Evolutionary conservation across 331 rosid genomes (phyloP), one percentile per base, ranked within the genome.

Genomic region (Cydonia oblonga): DNA sequence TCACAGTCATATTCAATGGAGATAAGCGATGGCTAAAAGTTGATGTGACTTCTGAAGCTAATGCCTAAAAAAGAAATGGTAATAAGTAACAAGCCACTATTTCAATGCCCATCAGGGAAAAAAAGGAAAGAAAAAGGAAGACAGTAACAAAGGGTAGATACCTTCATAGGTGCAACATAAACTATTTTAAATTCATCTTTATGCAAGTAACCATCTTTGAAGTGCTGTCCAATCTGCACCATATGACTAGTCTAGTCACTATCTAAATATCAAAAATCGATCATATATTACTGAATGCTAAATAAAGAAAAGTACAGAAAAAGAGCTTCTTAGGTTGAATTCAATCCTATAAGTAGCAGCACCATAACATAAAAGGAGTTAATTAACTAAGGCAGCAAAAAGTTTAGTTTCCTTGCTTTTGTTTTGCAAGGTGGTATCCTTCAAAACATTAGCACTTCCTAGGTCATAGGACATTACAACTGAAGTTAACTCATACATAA

Each of bases 81-180:
- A 49, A 72, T 67, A 74, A 80, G 49, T 6, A 61, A 29, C 46
- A 15, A 57, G 52, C 75, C 64, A 73, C 52, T 56, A 79, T n/a
- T 79, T 68, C 71, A 68, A 61, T 57, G 46, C 68, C 30, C 19
- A 24, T 52, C 66, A 60, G 20, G 2, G 49, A 12, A 42, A 16
- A 29, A 44, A 29, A 33, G 15, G 5, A 24, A 26, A 49, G 14
- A 46, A 49, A n/a, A 58, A 19, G 30, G 13, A 23, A 64, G 64
- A 46, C 58, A 40, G 73, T 26, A 74, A 69, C 20, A 52, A 38
- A 67, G 38, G 77, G 68, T 81, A 29, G 75, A 67, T 81, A 89
- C 98, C 97, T 93, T 93, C 98, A 93, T 90, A 67, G 98, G 98
- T 81, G 98, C 98, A 80, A 93, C 97, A 87, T 93, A 93, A 75